Base-by-base conservation (phyloP, 257 asterid species). In the Salvia rosmarinus region DNA sequence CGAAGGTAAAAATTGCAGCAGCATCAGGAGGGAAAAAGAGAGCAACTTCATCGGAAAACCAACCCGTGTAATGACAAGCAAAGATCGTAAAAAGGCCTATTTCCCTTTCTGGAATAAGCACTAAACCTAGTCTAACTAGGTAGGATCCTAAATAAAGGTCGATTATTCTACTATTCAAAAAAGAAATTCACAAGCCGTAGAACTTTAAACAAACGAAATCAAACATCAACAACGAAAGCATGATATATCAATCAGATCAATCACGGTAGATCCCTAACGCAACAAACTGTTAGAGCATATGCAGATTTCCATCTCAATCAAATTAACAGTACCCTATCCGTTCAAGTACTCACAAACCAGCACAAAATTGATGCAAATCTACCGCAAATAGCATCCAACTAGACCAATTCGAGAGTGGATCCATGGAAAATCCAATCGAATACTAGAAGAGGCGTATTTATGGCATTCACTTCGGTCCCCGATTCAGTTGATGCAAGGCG, bases 401-500 rank as follows among this genome's bases (percentile, higher is more conserved):
- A 3, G 30, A 13, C 14, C 8, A 50, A 32, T 9, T 13, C n/a
- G 9, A 52, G 4, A 13, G 12, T n/a, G 20, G 63, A 34, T 23
- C 57, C 55, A 25, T 42, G 19, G 13, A 57, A 39, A 39, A 39
- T 39, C 44, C 30, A 40, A 52, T 1, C 19, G 0, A 25, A 54
- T 37, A 8, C 43, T 1, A 9, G 7, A 57, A 21, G 9, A 19
- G 67, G 46, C 20, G 12, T 39, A 30, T 9, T 40, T 3, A 58
- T 19, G 40, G 21, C 50, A 75, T 75, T 86, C 90, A 58, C 86
- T 37, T 79, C 85, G 79, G 84, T 46, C 81, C 77, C 90, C 74
- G 77, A 82, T 81, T 86, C 88, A 82, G 63, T 86, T 86, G 91
- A 80, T 79, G 88, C 91, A 83, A 81, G 81, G 84, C 91, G 80